Conservation (phyloP, 2,329 filamentous ascomycete species). For the Beauveria scarabaeidicola region DNA sequence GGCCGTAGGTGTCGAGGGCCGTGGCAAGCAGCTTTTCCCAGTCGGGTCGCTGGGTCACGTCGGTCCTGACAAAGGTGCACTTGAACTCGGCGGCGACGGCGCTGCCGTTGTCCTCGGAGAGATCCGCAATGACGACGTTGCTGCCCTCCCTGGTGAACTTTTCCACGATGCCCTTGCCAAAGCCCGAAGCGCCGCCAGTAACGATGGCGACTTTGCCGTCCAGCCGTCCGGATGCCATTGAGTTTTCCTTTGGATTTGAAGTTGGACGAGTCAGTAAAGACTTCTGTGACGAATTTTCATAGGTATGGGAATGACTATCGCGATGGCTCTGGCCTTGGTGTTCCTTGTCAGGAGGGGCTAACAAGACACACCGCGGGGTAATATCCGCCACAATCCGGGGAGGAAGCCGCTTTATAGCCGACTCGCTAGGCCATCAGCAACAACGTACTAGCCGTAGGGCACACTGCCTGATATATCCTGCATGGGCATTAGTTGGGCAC, state of each 20-base stretch:
- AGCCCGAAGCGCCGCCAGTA: conserved; percentile 52
- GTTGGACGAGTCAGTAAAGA: no score
- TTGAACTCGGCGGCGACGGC: conserved; percentile 37
- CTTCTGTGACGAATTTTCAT: no score
- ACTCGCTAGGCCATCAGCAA: background rate
- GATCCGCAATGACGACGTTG: conserved; percentile 53
- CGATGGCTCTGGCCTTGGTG: background rate
- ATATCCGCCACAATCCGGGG: background rate
- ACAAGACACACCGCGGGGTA: conserved; percentile 13
- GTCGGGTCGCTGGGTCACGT: conserved; percentile 44
- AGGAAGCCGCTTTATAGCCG: background rate
- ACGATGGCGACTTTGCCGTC: conserved; percentile 35
- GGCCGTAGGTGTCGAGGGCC: conserved; percentile 37
- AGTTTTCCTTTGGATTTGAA: no score
- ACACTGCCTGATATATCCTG: background rate
- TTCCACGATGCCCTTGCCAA: conserved; percentile 52
- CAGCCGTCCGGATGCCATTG: conserved; percentile 22
- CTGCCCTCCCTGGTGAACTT: conserved; percentile 53
- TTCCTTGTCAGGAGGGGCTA: background rate
- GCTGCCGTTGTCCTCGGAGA: conserved; percentile 44
- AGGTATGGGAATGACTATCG: background rate
- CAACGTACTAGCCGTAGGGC: background rate
- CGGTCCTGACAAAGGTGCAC: conserved; percentile 32
- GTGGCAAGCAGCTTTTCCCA: conserved; percentile 43
- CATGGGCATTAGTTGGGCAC: background rate